Conservation (phyloP, 2,329 filamentous ascomycete species). For the Pseudocercospora macadamiae region DNA sequence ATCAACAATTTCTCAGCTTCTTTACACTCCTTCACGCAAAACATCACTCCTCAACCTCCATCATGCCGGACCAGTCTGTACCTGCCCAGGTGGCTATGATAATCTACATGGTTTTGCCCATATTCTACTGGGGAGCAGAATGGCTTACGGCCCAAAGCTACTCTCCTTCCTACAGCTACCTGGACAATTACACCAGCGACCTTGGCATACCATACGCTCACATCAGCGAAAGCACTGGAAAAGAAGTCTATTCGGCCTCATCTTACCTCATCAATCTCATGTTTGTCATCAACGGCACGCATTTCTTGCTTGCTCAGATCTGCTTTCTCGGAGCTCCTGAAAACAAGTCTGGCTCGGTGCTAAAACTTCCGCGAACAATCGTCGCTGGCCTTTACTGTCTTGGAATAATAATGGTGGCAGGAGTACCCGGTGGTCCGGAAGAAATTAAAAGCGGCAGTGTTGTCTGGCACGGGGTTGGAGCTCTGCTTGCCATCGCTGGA, state of each 20-base stretch:
- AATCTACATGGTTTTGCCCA: slow-evolving; percentile 13
- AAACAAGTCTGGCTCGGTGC: background rate
- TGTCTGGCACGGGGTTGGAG: slow-evolving; percentile 14
- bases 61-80: background rate
- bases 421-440: slow-evolving; percentile 12
- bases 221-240: slow-evolving; percentile 4
- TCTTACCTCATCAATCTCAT: slow-evolving; percentile 19
- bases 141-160: slow-evolving; percentile 14
- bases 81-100: slow-evolving; percentile 12
- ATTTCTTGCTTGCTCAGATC: slow-evolving; percentile 15
- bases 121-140: slow-evolving; percentile 17
- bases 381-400: slow-evolving; percentile 11
- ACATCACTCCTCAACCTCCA: too few relatives aligned
- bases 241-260: slow-evolving; percentile 7
- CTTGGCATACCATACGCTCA: slow-evolving; percentile 18
- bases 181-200: slow-evolving; percentile 18
- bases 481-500: slow-evolving; percentile 8
- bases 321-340: slow-evolving; percentile 8
- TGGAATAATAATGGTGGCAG: slow-evolving; percentile 16
- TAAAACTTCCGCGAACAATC: slow-evolving; percentile 1
- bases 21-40: too few relatives aligned
- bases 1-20: too few relatives aligned
- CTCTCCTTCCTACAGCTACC: slow-evolving; percentile 16
- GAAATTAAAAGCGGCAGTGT: slow-evolving; percentile 9
- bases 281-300: slow-evolving; percentile 13